A percentile compares a stretch with the other conserved stretches of the same genome.
phyloP scores from a whole-genome alignment of 2,329 filamentous ascomycete genomes.

The Fusarium sterilihyphosum region DNA sequence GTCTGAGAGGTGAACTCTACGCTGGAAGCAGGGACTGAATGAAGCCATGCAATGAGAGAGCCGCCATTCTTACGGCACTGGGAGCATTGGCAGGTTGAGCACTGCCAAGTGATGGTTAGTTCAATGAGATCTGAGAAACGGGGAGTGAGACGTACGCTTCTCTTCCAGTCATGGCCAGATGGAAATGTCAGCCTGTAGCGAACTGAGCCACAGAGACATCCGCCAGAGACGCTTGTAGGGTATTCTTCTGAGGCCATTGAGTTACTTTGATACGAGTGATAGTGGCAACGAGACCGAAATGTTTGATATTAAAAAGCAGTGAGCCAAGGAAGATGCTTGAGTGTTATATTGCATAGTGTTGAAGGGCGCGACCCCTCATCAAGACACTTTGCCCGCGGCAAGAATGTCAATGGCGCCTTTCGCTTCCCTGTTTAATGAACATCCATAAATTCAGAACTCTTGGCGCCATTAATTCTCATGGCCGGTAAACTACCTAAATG shows the following conservation, averaged over 20 bases:
- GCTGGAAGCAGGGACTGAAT: slow-evolving; percentile 49
- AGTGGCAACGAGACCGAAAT: background rate
- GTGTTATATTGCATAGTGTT: background rate
- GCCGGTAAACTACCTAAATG: background rate
- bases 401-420: slow-evolving; percentile 46
- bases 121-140: background rate
- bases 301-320: background rate
- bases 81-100: slow-evolving; percentile 63
- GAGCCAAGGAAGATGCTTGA: background rate
- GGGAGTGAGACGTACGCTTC: slow-evolving; percentile 40
- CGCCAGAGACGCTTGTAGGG: slow-evolving; percentile 56
- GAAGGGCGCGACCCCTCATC: slow-evolving; percentile 6
- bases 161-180: slow-evolving; percentile 55
- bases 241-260: slow-evolving; percentile 39
- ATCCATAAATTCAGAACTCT: background rate
- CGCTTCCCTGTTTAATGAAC: slow-evolving; percentile 1
- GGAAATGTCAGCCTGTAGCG: slow-evolving; percentile 61
- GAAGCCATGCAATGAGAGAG: slow-evolving; percentile 55
- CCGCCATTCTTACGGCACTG: slow-evolving; percentile 65
- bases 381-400: background rate
- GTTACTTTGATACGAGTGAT: background rate
- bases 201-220: slow-evolving; percentile 62
- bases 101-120: slow-evolving; percentile 42
- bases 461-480: background rate
- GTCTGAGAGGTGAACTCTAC: slow-evolving; percentile 49